These are phyloP conservation scores for Atkinsonella hypoxylon DNA, from an alignment of 2,329 filamentous ascomycete genomes.

Conservation along the genomic window DNA sequence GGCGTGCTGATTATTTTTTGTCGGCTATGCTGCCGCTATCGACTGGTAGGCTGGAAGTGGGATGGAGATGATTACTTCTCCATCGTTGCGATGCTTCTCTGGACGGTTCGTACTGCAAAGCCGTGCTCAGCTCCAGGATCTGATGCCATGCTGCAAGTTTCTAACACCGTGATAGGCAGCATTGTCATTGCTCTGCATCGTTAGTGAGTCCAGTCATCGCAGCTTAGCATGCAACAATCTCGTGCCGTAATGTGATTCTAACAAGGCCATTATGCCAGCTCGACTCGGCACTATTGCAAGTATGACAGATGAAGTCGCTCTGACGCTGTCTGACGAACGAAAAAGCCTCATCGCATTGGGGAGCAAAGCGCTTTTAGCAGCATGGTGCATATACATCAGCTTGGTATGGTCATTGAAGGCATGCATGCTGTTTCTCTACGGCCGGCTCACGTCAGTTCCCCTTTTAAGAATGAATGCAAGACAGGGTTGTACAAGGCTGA, in stretches of 20 bases:
- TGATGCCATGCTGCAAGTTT: background rate
- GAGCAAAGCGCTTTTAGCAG: constrained; percentile 21
- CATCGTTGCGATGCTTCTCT: background rate
- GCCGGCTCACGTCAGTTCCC: constrained; percentile 26
- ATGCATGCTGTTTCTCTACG: constrained; percentile 30
- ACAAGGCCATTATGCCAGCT: constrained; percentile 12
- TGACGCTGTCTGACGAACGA: constrained; percentile 17
- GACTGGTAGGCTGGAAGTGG: constrained; percentile 1
- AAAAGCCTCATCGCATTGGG: constrained; percentile 20
- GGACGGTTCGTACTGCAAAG: background rate
- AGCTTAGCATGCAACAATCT: background rate
- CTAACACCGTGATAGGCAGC: background rate
- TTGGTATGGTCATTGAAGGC: constrained; percentile 31
- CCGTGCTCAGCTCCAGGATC: background rate
- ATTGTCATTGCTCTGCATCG: background rate
- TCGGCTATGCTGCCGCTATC: background rate
- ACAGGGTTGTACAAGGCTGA: background rate
- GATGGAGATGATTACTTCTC: constrained; percentile 4
- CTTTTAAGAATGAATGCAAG: background rate
- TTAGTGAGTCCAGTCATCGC: background rate
- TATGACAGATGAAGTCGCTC: constrained; percentile 19
- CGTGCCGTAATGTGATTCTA: background rate
- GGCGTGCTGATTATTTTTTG: background rate
- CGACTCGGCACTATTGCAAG: constrained; percentile 27
- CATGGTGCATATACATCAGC: constrained; percentile 29